Evolutionary conservation across 129 eudicot genomes (phyloP), one percentile per base, ranked within the genome.

Genomic region (Lonicera japonica): DNA sequence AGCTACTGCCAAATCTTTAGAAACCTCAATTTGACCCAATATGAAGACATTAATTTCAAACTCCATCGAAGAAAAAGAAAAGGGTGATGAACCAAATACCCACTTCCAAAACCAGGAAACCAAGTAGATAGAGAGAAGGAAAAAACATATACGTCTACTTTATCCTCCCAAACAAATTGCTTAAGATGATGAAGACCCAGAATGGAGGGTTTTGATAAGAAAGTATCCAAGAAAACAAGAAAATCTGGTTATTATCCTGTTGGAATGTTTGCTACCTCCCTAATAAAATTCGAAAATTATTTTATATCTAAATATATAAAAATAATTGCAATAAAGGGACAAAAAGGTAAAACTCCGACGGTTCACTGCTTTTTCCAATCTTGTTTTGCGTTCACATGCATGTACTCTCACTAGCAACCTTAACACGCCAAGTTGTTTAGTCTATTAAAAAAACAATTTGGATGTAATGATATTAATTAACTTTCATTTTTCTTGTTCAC

Each of bases 261-360:
- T 66, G 56, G 57, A 80, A 65, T 83, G 91, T 89, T 70, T 75
- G 83, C 80, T 73, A 2, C 57, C 72, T 48, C 40, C 47, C 45
- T 56, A 63, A 66, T 39, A 17, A 25, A 58, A 56, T 56, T 56
- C 54, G 40, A 58, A 40, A 54, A 21, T 10, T 45, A 53, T 8
- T 10, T 18, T 20, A n/a, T 58, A 6, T 5, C 21, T n/a, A n/a
- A n/a, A 7, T 29, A 11, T 41, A 39, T 11, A 23, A 24, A 16
- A 50, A 50, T 13, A 57, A 40, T 22, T 11, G 40, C 45, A 39
- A 36, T 54, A 58, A 21, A 41, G 59, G 73, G 61, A 66, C 43
- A 21, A 39, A 72, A 78, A 68, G 70, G 71, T 39, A 64, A n/a
- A 21, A 20, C 10, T 61, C 56, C 60, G 52, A 73, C 56, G n/a